phyloP scores from a whole-genome alignment of 75 land plant genomes.

The Azolla pinnata region DNA sequence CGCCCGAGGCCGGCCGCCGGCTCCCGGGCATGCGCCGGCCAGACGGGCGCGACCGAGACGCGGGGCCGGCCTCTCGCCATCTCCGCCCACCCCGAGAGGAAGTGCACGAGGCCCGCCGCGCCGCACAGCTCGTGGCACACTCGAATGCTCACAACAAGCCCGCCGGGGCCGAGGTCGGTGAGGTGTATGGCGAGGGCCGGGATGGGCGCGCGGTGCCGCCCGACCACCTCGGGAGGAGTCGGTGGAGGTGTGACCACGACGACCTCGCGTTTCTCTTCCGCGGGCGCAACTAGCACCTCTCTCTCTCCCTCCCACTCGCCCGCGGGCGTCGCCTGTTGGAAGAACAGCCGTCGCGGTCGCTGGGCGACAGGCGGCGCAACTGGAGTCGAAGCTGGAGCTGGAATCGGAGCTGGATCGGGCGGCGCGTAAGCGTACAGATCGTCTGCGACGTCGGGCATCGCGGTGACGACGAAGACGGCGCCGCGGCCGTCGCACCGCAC shows the following conservation, averaged over 20 bases:
- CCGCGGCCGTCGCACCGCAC: conserved; percentile 15
- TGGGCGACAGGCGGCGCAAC: not conserved
- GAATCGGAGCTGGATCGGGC: no score
- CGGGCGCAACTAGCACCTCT: not conserved
- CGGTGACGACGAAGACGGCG: conserved; percentile 7
- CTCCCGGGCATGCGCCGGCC: no score
- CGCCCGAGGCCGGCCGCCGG: not conserved
- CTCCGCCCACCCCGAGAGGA: conserved; percentile 6
- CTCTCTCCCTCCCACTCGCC: no score
- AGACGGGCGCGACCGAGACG: not conserved
- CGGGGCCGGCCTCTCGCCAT: conserved; percentile 3
- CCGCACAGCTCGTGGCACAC: not conserved
- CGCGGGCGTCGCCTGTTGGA: no score
- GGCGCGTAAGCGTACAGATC: no score
- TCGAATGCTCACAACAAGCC: not conserved
- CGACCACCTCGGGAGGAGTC: not conserved
- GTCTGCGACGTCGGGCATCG: not conserved
- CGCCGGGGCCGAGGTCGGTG: not conserved
- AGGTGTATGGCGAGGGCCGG: not conserved
- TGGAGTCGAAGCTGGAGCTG: not conserved
- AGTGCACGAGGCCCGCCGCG: conserved; percentile 1
- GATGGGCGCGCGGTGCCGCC: not conserved
- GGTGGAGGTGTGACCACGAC: not conserved
- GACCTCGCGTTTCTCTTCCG: not conserved
- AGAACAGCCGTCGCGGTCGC: not conserved